Base-by-base conservation (phyloP, 2,329 filamentous ascomycete genomes). In the Microsporum audouinii region DNA sequence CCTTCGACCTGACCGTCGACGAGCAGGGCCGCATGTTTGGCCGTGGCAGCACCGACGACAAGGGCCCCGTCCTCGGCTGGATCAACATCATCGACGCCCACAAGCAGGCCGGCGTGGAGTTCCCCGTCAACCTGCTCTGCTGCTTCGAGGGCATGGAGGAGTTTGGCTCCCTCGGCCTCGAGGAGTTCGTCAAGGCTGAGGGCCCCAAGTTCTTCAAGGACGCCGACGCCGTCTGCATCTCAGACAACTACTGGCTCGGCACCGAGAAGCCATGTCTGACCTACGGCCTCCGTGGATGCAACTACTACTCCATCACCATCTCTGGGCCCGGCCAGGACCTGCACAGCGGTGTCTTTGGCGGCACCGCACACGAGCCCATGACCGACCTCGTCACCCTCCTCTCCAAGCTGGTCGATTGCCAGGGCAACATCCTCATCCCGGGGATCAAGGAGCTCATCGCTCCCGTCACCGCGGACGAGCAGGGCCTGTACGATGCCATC, bases 111-210 rank as follows among this genome's bases (percentile, higher is more conserved):
- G 89, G 89, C 61, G 80, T 97, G 53, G 92, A 96, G 58, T 90
- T 99, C 73, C 94, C 94, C 6, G 94, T 99, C 71, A 99, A 99
- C 79, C 82, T 99, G 66, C 84, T 99, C 66, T 97, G 96, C 89
- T 99, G 94, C 81, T 97, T 99, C 69, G 94, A 99, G 81, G 94
- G 94, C 57, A 99, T 99, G 94, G 94, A 99, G 78, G 94, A 99
- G 79, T 96, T 95, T 73, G 94, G 94, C 58, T 96, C 91, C 0
- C 92, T 97, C 73, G 94, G 94, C 41, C 82, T 99, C 60, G 94
- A 99, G 71, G 92, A 96, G 68, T 88, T 97, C 67, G 96, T 99
- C 76, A 82, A 88, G 67, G 86, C 84, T 55, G 94, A 99, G 78
- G 91, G 88, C 66, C 90, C 95, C 78, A 88, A 89, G 69, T 97